Conservation (phyloP, 805 yeast genomes). For the Ogataea methanolica region DNA sequence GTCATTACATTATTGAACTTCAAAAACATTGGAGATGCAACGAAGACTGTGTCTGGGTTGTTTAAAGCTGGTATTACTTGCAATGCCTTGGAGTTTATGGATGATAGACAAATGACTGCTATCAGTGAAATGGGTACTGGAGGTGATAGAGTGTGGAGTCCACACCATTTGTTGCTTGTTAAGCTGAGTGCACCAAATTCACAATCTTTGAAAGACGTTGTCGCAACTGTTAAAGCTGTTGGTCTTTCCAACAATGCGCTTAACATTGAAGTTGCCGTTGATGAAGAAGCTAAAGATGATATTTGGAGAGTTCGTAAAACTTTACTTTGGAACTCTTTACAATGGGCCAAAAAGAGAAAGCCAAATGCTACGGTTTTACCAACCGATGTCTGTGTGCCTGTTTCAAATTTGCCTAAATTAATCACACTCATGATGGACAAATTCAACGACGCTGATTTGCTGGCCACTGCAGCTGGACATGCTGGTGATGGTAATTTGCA, state of each 20-base stretch:
- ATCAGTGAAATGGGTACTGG: constrained; percentile 46
- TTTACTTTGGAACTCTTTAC: constrained; percentile 59
- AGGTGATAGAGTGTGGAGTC: constrained; percentile 26
- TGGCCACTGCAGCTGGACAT: constrained; percentile 67
- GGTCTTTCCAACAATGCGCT: constrained; percentile 49
- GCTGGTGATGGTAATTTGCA: constrained; percentile 86
- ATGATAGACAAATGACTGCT: constrained; percentile 65
- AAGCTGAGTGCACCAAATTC: constrained; percentile 55
- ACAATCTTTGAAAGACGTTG: constrained; percentile 35
- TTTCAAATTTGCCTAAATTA: constrained; percentile 60
- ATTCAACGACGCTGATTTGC: constrained; percentile 45
- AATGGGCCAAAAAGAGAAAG: constrained; percentile 51
- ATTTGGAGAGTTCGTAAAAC: constrained; percentile 77
- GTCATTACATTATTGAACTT: constrained; percentile 68
- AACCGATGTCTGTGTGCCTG: constrained; percentile 82
- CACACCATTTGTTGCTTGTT: constrained; percentile 42
- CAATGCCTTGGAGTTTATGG: constrained; percentile 73
- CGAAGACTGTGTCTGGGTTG: constrained; percentile 59
- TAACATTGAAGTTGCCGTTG: constrained; percentile 59
- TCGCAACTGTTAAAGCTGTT: constrained; percentile 43
- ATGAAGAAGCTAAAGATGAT: constrained; percentile 57
- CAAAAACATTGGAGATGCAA: constrained; percentile 64
- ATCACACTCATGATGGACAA: constrained; percentile 59
- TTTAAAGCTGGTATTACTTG: constrained; percentile 60
- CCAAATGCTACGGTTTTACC: constrained; percentile 54